Percentiles rank a stretch among this genome's conserved stretches.
Evolutionary conservation across 2,329 filamentous ascomycete genomes (phyloP).

Genomic region (Elsinoe fawcettii): DNA sequence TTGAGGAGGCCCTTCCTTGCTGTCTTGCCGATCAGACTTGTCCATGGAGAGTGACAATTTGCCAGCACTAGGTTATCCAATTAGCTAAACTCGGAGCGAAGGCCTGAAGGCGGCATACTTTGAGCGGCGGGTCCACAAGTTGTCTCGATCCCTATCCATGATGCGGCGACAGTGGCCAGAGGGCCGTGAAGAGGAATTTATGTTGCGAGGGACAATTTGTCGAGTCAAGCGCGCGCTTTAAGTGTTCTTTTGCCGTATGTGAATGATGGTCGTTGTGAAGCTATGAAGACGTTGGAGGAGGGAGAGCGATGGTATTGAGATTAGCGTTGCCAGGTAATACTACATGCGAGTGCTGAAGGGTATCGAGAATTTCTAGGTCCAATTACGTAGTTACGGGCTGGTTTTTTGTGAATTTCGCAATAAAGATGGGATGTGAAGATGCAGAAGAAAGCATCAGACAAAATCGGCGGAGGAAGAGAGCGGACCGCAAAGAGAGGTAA

Average conservation of each 20-base stretch:
- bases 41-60: constrained; percentile 85
- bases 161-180: constrained; percentile 13
- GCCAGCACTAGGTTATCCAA: constrained; percentile 52
- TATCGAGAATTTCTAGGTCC: not conserved
- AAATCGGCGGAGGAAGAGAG: constrained; percentile 7
- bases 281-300: not conserved
- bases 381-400: not conserved
- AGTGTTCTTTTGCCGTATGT: constrained; percentile 16
- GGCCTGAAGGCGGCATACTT: constrained; percentile 53
- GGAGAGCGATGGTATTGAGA: constrained; percentile 11
- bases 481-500: constrained; percentile 15
- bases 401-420: not conserved
- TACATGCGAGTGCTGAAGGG: not conserved
- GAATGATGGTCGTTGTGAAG: constrained; percentile 26
- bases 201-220: not conserved
- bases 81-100: not conserved
- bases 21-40: constrained; percentile 46
- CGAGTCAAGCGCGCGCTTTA: not conserved
- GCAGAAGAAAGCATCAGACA: constrained; percentile 1
- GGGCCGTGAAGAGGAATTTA: not conserved
- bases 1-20: constrained; percentile 38
- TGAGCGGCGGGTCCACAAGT: constrained; percentile 70
- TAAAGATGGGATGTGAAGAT: constrained; percentile 8
- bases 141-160: constrained; percentile 23
- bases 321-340: not conserved